phyloP scores from a whole-genome alignment of 2,329 filamentous ascomycete species.

The Alternaria novae-zelandiae region DNA sequence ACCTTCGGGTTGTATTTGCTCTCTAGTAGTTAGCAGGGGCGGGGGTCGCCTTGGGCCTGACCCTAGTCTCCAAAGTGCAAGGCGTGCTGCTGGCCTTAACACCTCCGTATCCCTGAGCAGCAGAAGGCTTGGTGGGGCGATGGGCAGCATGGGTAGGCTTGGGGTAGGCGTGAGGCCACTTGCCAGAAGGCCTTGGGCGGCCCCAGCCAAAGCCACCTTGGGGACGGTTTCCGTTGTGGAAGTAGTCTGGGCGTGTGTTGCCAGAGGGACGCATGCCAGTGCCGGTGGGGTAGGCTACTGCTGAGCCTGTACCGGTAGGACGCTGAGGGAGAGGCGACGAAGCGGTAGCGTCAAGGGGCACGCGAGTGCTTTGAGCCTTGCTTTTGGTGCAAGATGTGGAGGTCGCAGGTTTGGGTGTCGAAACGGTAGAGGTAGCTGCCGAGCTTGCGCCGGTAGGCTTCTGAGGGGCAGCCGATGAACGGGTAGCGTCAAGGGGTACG shows the following conservation, averaged over 20 bases:
- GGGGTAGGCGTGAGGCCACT: constrained; percentile 13
- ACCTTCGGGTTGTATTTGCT: neutral
- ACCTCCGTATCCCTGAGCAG: constrained; percentile 2
- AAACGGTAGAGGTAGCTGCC: constrained; percentile 1
- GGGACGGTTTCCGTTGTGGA: constrained; percentile 7
- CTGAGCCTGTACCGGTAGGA: constrained; percentile 6
- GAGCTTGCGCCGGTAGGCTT: constrained; percentile 7
- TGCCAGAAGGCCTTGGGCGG: constrained; percentile 23
- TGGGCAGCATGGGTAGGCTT: constrained; percentile 6
- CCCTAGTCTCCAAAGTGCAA: constrained; percentile 30
- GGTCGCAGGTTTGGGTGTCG: neutral
- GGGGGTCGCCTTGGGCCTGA: constrained; percentile 26
- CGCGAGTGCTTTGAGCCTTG: neutral
- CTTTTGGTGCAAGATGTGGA: neutral
- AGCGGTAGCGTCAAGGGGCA: constrained; percentile 4
- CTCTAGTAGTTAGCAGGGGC: constrained; percentile 7
- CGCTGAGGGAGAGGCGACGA: neutral
- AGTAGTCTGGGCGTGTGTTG: neutral
- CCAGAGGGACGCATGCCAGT: constrained; percentile 5
- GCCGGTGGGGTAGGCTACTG: constrained; percentile 3
- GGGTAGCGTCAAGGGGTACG: constrained; percentile 3
- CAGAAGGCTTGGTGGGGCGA: constrained; percentile 7
- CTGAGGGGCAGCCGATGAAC: constrained; percentile 1
- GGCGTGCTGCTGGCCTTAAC: constrained; percentile 20
- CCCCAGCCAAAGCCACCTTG: constrained; percentile 18